These are phyloP conservation scores for Dunaliella sp. DNA, from an alignment of 139 green algal genomes.

Conservation along the genomic window DNA sequence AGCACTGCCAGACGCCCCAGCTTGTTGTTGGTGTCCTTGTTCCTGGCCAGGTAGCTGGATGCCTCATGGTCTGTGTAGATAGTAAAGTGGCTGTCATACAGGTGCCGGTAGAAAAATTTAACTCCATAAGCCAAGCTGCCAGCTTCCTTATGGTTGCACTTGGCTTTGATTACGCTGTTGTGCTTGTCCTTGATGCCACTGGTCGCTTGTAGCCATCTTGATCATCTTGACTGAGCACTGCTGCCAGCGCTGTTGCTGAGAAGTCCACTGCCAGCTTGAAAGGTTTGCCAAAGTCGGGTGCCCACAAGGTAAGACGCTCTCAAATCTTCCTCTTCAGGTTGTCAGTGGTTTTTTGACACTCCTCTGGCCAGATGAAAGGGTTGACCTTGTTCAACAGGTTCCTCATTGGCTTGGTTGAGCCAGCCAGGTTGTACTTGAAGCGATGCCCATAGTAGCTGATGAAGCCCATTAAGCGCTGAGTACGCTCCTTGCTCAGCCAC, in stretches of 20 bases:
- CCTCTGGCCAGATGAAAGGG: background rate
- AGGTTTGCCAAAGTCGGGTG: background rate
- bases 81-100: background rate
- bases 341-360: background rate
- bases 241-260: background rate
- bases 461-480: background rate
- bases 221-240: background rate
- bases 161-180: background rate
- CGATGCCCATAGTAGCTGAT: constrained; percentile 1
- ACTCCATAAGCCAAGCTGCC: background rate
- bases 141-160: background rate
- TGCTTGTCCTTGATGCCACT: background rate
- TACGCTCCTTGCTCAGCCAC: background rate
- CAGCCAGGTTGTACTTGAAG: background rate
- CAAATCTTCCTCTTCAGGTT: background rate
- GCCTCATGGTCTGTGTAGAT: background rate
- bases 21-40: background rate
- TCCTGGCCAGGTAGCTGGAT: background rate
- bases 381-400: background rate
- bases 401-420: background rate
- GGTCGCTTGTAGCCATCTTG: background rate
- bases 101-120: background rate
- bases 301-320: background rate
- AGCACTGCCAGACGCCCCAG: background rate
- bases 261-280: background rate